Conservation (phyloP, 768 basidiomycete genomes). For the Paxillus involutus region DNA sequence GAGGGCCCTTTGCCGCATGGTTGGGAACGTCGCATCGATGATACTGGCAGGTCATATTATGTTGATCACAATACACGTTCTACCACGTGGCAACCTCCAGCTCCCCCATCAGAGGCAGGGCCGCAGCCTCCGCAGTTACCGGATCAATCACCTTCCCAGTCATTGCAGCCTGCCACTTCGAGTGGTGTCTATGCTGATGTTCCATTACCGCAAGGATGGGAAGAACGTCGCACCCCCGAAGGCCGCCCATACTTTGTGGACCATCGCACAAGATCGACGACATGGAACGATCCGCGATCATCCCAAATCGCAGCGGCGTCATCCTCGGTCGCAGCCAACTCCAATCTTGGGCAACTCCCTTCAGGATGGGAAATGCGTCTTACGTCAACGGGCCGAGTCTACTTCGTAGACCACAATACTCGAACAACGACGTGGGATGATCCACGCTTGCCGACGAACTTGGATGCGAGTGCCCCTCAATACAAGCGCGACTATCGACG, state of each 20-base stretch:
- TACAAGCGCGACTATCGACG: conserved; percentile 92
- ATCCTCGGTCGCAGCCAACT: conserved; percentile 43
- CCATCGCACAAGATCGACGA: conserved; percentile 82
- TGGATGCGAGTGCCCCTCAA: conserved; percentile 90
- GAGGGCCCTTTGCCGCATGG: conserved; percentile 68
- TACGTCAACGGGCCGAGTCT: conserved; percentile 80
- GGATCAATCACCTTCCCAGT: conserved; percentile 16
- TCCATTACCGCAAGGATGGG: conserved; percentile 88
- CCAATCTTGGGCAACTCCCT: conserved; percentile 79
- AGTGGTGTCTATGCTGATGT: conserved; percentile 49
- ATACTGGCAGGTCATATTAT: conserved; percentile 68
- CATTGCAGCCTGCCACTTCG: conserved; percentile 30
- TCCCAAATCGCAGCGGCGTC: conserved; percentile 45
- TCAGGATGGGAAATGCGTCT: conserved; percentile 96
- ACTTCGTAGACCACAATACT: conserved; percentile 92
- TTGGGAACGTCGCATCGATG: conserved; percentile 82
- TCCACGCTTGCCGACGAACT: conserved; percentile 76
- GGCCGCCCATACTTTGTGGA: conserved; percentile 77
- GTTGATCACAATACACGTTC: conserved; percentile 83
- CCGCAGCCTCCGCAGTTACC: conserved; percentile 14
- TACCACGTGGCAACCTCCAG: conserved; percentile 75
- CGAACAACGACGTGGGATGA: conserved; percentile 94
- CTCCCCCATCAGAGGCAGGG: conserved; percentile 20
- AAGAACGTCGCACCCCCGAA: conserved; percentile 87
- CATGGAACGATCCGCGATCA: conserved; percentile 85